Evolutionary conservation across 2,329 filamentous ascomycete species (phyloP), one percentile per base, ranked within the genome.

Genomic region (Zymoseptoria passerinii): DNA sequence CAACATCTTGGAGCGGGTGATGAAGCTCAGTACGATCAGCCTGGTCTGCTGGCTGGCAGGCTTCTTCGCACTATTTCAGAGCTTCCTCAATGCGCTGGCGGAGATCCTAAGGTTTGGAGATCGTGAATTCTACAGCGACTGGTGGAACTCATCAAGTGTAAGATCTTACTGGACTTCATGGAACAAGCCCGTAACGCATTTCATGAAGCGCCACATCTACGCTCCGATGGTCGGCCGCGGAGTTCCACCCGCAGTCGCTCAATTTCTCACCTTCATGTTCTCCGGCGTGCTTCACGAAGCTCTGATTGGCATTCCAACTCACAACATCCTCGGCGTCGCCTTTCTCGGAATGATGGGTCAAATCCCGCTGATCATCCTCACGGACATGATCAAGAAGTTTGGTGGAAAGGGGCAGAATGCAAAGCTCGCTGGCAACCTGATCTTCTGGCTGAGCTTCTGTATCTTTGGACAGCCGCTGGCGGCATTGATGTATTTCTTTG

Each of bases 101-200:
- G 94, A 99, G 73, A 78, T 97, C 10, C 88, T 90, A 78, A 82
- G 83, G 50, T 99, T 99, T 68, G 94, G 88, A 18, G 94, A 99
- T 72, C 84, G 94, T 28, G 88, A 92, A 55, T 99, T 99, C 73
- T 99, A 99, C 73, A 87, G 89, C 44, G 91, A 96, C 70, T 99
- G 94, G 94, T 99, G 94, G 94, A 99, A 99, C 71, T 90, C 86
- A 63, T 85, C 86, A 56, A 91, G 86, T 64, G 79, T 97, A 6
- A 89, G 92, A 35, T 82, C 82, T 4, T 99, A 99, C 77, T 96
- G 92, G 92, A 85, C 92, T 20, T 89, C 87, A 0, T 99, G 94
- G 94, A 99, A 99, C 76, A 95, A 95, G 72, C 94, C 94, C 0
- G 92, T 99, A 5, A 95, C 95, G 70, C 87, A 91, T 59, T 99